These are phyloP conservation scores for Avicennia marina DNA, from an alignment of 257 asterid species.

Conservation along the genomic window DNA sequence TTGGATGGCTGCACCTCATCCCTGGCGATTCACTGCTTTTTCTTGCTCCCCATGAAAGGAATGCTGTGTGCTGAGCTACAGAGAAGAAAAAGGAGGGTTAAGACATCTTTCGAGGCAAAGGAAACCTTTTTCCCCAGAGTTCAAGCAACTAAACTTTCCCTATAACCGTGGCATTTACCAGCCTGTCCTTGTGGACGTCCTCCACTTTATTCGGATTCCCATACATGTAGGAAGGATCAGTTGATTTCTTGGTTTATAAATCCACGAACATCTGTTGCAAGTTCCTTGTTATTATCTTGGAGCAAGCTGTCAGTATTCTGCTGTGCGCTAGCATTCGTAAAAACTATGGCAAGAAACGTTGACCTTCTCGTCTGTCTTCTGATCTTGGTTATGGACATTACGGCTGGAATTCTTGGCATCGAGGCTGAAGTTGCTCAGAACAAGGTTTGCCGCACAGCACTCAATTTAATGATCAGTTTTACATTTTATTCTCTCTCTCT, in stretches of 20 bases:
- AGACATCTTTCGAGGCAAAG: conserved; percentile 34
- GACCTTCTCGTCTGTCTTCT: conserved; percentile 33
- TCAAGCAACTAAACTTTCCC: conserved; percentile 38
- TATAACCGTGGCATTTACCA: conserved; percentile 18
- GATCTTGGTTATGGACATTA: conserved; percentile 39
- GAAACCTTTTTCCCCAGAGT: conserved; percentile 40
- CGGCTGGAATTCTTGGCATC: conserved; percentile 55
- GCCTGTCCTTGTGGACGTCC: conserved; percentile 20
- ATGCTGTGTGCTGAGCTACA: conserved; percentile 29
- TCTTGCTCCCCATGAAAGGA: conserved; percentile 67
- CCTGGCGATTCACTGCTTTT: conserved; percentile 36
- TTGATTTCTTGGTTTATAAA: conserved; percentile 3
- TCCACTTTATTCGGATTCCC: conserved; percentile 63
- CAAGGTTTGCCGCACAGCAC: conserved; percentile 29
- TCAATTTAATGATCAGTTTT: not conserved
- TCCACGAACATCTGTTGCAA: not conserved
- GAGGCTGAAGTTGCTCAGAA: conserved; percentile 51
- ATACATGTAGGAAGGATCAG: conserved; percentile 10
- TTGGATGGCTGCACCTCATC: not conserved
- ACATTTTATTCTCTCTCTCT: not conserved
- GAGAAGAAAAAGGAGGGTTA: conserved; percentile 24
- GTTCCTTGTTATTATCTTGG: conserved; percentile 3
- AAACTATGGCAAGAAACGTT: conserved; percentile 34
- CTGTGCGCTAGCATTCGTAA: too few relatives aligned
- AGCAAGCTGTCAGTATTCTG: not conserved